phyloP scores from a whole-genome alignment of 257 asterid species.

The Knoxia roxburghii region DNA sequence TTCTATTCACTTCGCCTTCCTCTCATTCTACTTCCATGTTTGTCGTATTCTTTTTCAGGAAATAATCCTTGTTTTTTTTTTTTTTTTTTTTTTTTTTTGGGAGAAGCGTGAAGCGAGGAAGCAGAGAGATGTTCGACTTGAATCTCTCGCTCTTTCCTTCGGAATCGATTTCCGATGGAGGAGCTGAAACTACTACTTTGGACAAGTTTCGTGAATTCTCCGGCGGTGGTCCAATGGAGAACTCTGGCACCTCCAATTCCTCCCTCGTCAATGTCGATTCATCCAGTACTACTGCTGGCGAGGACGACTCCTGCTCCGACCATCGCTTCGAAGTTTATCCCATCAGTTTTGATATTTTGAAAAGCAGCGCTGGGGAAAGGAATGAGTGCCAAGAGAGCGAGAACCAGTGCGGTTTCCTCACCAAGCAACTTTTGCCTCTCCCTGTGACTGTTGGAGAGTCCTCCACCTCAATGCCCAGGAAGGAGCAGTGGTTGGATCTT shows the following conservation, averaged over 20 bases:
- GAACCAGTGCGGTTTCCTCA: conserved; percentile 36
- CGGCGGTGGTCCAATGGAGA: conserved; percentile 51
- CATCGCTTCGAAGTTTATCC: conserved; percentile 28
- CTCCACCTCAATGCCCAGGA: background rate
- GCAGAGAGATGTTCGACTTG: conserved; percentile 53
- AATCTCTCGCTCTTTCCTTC: conserved; percentile 33
- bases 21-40: background rate
- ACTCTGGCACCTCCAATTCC: conserved; percentile 78
- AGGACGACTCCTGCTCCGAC: conserved; percentile 57
- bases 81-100: too few relatives aligned
- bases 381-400: conserved; percentile 38
- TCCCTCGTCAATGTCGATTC: conserved; percentile 62
- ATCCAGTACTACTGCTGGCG: conserved; percentile 70
- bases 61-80: background rate
- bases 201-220: conserved; percentile 32
- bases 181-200: conserved; percentile 27
- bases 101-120: background rate
- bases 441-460: conserved; percentile 24
- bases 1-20: background rate
- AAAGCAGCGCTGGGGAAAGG: conserved; percentile 25
- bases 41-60: background rate
- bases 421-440: conserved; percentile 59
- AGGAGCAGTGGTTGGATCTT: conserved; percentile 43
- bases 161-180: conserved; percentile 37
- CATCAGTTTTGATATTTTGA: conserved; percentile 51